Percentiles rank a stretch among this genome's conserved stretches.
These are phyloP conservation scores for Vinca minor DNA, from an alignment of 257 asterid species.

Conservation along the genomic window DNA sequence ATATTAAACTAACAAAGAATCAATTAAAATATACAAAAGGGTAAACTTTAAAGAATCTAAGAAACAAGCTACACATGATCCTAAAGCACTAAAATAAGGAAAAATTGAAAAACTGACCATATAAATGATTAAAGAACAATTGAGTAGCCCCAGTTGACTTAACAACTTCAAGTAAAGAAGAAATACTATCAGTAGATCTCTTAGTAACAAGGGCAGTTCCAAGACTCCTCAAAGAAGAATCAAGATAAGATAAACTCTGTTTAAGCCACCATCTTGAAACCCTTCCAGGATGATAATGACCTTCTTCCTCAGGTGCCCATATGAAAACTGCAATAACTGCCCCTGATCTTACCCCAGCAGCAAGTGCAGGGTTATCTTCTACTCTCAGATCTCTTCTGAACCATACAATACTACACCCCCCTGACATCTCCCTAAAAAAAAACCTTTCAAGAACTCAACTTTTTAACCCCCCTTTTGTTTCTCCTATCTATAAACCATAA, in stretches of 20 bases:
- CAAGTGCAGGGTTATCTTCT: slow-evolving; percentile 87
- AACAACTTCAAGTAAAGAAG: slow-evolving; percentile 65
- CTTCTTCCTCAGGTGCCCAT: slow-evolving; percentile 97
- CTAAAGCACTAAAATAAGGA: not conserved
- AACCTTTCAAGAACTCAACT: slow-evolving; percentile 9
- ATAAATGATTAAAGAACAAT: slow-evolving; percentile 82
- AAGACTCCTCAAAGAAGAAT: slow-evolving; percentile 67
- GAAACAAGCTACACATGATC: slow-evolving; percentile 2
- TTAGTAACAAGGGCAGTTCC: slow-evolving; percentile 76
- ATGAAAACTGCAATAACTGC: slow-evolving; percentile 67
- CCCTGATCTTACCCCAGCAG: slow-evolving; percentile 77
- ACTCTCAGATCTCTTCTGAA: slow-evolving; percentile 93
- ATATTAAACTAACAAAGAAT: not conserved
- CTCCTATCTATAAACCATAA: slow-evolving; percentile 19
- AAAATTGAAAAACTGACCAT: slow-evolving; percentile 42
- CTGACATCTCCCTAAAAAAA: slow-evolving; percentile 43
- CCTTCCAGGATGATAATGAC: slow-evolving; percentile 70
- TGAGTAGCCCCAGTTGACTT: slow-evolving; percentile 76
- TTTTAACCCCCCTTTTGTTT: too few species aligned
- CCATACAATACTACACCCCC: slow-evolving; percentile 84
- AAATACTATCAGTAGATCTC: slow-evolving; percentile 78
- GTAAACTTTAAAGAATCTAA: not conserved
- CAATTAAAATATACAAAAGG: not conserved
- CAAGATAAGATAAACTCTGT: slow-evolving; percentile 72
- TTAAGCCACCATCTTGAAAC: slow-evolving; percentile 98